phyloP scores from a whole-genome alignment of 768 basidiomycete genomes.

The Leccinum variicolor region DNA sequence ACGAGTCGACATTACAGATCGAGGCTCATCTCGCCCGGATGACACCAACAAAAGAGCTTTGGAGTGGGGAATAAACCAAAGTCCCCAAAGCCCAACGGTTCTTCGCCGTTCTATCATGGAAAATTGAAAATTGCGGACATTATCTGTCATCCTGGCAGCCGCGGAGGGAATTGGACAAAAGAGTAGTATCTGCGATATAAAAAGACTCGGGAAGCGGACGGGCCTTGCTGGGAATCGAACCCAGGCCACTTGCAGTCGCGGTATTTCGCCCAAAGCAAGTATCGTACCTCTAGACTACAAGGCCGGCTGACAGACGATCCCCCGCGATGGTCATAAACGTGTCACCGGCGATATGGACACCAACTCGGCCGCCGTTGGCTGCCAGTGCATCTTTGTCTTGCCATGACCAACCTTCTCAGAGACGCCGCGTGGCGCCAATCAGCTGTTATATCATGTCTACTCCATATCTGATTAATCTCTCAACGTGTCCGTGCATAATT shows the following conservation, averaged over 20 bases:
- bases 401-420: not conserved
- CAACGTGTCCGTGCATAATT: not conserved
- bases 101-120: too few relatives aligned
- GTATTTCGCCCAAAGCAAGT: slow-evolving; percentile 29
- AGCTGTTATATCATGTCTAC: too few relatives aligned
- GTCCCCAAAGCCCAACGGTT: too few relatives aligned
- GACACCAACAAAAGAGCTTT: too few relatives aligned
- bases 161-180: too few relatives aligned
- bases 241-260: slow-evolving; percentile 21
- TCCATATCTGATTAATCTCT: too few relatives aligned
- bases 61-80: too few relatives aligned
- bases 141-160: too few relatives aligned
- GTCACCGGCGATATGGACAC: not conserved
- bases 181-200: not conserved
- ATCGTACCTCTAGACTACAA: slow-evolving; percentile 37
- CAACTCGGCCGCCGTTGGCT: not conserved
- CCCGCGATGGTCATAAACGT: not conserved
- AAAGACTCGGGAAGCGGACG: not conserved
- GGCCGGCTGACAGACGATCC: slow-evolving; percentile 7
- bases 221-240: slow-evolving; percentile 19
- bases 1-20: too few relatives aligned
- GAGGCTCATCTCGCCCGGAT: too few relatives aligned
- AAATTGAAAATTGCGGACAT: too few relatives aligned
- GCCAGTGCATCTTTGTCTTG: not conserved
- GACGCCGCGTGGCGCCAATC: not conserved